Base-by-base conservation (phyloP, 2,329 filamentous ascomycete species). In the Colletotrichum salicis region DNA sequence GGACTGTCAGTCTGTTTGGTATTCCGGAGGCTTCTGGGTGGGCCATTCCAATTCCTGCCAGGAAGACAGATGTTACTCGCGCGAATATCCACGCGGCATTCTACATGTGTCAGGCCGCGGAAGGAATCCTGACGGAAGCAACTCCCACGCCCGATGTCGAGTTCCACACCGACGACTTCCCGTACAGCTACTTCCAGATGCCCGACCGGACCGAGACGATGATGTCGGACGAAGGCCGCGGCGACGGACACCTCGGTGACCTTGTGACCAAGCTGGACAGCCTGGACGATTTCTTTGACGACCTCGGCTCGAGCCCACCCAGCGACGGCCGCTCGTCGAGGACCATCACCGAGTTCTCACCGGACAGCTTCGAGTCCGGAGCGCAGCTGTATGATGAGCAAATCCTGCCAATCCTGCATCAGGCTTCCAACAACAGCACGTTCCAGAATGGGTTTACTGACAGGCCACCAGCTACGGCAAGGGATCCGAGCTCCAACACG, bases 1-100 rank as follows among this genome's bases (percentile, higher is more conserved):
- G 94, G 27, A 97, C 94, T 0, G 93, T 97, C 80, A 98, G 95
- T 78, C 84, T 99, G 41, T 99, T 98, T 80, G 97, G 97, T 33
- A 98, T 99, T 70, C 96, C 96, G 0, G 96, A 98, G 79, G 92
- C 95, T 27, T 96, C 94, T 19, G 96, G 96, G 2, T 99, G 96
- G 96, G 96, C 96, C 0, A 94, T 99, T 56, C 96, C 96, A 0
- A 90, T 97, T 79, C 96, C 96, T 19, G 96, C 96, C 0, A 92
- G 93, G 67, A 96, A 97, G 83, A 96, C 95, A 0, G 92, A 93
- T 65, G 90, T 91, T 41, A 98, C 96, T 4, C 89, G 96, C 69
- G 90, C 92, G 70, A 99, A 99, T 77, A 96, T 99, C 2, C 96
- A 98, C 80, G 94, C 95, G 0, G 95, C 96, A 0, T 98, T 98